A percentile compares a stretch with the other conserved stretches of the same genome.
Conservation (phyloP, 768 basidiomycete genomes). For the Suillus tomentosus region DNA sequence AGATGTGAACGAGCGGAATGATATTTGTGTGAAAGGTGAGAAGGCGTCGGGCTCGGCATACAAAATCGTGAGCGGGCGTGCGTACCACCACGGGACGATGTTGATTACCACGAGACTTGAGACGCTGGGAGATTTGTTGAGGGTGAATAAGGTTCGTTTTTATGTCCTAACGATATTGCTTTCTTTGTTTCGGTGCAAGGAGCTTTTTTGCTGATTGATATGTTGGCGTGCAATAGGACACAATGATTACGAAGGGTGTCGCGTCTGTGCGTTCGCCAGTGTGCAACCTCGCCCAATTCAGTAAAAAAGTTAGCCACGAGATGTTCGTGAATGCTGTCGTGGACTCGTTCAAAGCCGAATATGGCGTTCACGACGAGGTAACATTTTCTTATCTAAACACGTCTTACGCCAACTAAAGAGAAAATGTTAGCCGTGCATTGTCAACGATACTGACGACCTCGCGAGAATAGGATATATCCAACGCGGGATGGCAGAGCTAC, state of each 20-base stretch:
- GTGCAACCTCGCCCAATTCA: constrained; percentile 69
- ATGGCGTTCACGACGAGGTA: constrained; percentile 42
- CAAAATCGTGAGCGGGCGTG: constrained; percentile 87
- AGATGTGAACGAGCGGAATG: constrained; percentile 85
- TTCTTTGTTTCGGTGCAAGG: constrained; percentile 3
- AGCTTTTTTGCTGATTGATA: background rate
- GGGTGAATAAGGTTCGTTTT: constrained; percentile 57
- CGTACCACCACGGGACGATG: constrained; percentile 99
- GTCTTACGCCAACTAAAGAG: constrained; percentile 1
- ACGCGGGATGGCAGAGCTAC: constrained; percentile 72
- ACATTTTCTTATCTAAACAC: background rate
- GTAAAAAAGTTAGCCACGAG: constrained; percentile 58
- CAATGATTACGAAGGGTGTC: constrained; percentile 83
- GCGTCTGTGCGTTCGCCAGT: constrained; percentile 93
- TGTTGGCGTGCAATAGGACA: constrained; percentile 49
- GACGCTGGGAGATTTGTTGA: constrained; percentile 72
- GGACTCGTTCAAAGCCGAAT: constrained; percentile 64
- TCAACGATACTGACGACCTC: constrained; percentile 50
- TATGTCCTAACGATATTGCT: background rate
- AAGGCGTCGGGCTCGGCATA: constrained; percentile 99
- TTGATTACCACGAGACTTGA: constrained; percentile 81
- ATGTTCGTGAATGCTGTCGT: constrained; percentile 71
- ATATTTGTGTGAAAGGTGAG: constrained; percentile 78
- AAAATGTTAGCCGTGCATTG: constrained; percentile 37
- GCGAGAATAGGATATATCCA: constrained; percentile 59